These are phyloP conservation scores for Penstemon barbatus DNA, from an alignment of 257 asterid species.

Conservation along the genomic window DNA sequence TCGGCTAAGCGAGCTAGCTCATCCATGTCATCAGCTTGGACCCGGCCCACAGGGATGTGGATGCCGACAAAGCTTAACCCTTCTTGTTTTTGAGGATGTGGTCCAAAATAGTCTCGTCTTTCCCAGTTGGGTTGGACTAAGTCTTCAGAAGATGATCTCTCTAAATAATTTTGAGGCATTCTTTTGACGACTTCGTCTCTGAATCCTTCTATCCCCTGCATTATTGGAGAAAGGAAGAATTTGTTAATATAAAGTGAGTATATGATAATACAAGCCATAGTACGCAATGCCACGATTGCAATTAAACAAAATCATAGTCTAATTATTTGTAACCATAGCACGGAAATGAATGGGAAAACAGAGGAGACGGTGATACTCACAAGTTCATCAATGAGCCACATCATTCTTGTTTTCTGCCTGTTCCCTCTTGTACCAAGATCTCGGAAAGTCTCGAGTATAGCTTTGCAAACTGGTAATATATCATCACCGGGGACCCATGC, in stretches of 20 bases:
- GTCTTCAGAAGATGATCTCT: conserved; percentile 77
- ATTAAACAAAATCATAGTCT: too few relatives aligned
- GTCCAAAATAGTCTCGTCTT: conserved; percentile 82
- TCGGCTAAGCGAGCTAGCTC: conserved; percentile 86
- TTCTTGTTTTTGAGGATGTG: conserved; percentile 81
- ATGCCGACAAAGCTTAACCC: conserved; percentile 79
- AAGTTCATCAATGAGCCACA: conserved; percentile 98
- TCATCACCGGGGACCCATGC: conserved; percentile 98
- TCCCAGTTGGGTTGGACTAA: conserved; percentile 66
- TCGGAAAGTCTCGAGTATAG: conserved; percentile 79
- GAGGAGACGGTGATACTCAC: conserved; percentile 45
- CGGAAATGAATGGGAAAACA: background rate
- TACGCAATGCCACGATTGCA: too few relatives aligned
- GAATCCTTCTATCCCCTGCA: conserved; percentile 88
- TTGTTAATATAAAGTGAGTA: background rate
- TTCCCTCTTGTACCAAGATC: conserved; percentile 90
- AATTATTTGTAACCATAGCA: too few relatives aligned
- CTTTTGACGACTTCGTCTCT: conserved; percentile 81
- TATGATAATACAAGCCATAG: too few relatives aligned
- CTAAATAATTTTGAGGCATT: conserved; percentile 64
- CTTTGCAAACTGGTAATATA: conserved; percentile 73
- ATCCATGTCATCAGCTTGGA: conserved; percentile 89
- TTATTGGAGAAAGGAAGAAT: background rate
- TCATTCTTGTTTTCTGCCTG: conserved; percentile 93
- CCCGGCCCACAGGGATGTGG: conserved; percentile 91